Conservation (phyloP, 331 rosid species). For the Erythrophleum ivorense region DNA sequence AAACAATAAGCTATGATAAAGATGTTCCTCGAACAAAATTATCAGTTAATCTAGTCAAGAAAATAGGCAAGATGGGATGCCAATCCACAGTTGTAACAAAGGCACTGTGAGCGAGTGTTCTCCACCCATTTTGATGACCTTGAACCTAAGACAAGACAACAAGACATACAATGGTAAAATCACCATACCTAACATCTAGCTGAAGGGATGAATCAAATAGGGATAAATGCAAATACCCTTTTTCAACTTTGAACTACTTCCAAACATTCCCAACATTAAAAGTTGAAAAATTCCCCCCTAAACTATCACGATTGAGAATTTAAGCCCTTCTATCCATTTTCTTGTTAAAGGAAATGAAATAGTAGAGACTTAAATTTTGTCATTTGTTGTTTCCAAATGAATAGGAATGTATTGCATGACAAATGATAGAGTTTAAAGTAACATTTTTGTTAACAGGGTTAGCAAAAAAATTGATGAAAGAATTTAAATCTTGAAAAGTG, state of each 20-base stretch:
- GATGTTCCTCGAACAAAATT: constrained; percentile 59
- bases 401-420: background rate
- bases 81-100: constrained; percentile 57
- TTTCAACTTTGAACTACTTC: background rate
- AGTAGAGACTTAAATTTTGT: background rate
- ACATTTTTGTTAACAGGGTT: background rate
- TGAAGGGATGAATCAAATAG: background rate
- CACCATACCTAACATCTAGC: constrained; percentile 25
- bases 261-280: too few relatives aligned
- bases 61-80: constrained; percentile 60
- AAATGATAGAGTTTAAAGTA: background rate
- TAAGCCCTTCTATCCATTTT: background rate
- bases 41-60: constrained; percentile 62
- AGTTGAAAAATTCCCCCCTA: background rate
- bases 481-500: too few relatives aligned
- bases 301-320: background rate
- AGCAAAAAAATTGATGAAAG: background rate
- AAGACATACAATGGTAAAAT: background rate
- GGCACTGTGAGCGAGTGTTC: constrained; percentile 56
- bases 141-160: constrained; percentile 47
- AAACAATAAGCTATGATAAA: constrained; percentile 37
- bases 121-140: constrained; percentile 51
- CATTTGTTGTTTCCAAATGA: background rate
- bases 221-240: background rate
- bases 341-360: too few relatives aligned